phyloP scores from a whole-genome alignment of 2,329 filamentous ascomycete genomes.

The Xylaria hypoxylon region DNA sequence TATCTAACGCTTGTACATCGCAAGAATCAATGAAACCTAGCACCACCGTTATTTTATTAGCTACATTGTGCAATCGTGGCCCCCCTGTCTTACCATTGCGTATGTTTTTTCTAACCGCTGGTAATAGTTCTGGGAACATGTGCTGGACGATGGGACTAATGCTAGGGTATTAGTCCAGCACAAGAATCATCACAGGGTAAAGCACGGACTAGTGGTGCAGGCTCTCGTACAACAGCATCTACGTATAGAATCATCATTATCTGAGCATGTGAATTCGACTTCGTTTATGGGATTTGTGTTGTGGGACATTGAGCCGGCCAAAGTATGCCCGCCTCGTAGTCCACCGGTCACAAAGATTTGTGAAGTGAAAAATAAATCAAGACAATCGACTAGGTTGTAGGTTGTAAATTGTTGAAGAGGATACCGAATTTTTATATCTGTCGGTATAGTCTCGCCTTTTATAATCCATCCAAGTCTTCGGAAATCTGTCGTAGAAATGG shows the following conservation, averaged over 20 bases:
- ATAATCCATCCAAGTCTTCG: conserved; percentile 1
- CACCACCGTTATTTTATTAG: background rate
- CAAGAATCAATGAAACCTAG: background rate
- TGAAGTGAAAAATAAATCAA: background rate
- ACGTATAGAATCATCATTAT: background rate
- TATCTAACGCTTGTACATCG: background rate
- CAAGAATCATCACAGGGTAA: background rate
- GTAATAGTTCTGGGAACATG: too few species aligned
- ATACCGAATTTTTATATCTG: background rate
- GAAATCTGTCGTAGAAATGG: conserved; percentile 20
- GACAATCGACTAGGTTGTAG: background rate
- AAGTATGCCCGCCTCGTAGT: background rate
- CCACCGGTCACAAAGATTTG: background rate
- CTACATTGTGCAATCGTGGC: background rate
- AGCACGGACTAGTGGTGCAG: background rate
- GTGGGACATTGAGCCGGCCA: background rate
- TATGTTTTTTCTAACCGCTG: background rate
- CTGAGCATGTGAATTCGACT: background rate
- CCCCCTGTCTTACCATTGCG: background rate
- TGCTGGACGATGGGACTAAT: background rate
- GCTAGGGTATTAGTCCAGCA: background rate
- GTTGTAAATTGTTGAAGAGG: background rate
- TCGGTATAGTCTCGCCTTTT: background rate
- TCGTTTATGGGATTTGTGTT: too few species aligned
- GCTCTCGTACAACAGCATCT: too few species aligned